These are phyloP conservation scores for Nematocida sp. DNA, from an alignment of 371 early-diverging fungal genomes.

Conservation along the genomic window DNA sequence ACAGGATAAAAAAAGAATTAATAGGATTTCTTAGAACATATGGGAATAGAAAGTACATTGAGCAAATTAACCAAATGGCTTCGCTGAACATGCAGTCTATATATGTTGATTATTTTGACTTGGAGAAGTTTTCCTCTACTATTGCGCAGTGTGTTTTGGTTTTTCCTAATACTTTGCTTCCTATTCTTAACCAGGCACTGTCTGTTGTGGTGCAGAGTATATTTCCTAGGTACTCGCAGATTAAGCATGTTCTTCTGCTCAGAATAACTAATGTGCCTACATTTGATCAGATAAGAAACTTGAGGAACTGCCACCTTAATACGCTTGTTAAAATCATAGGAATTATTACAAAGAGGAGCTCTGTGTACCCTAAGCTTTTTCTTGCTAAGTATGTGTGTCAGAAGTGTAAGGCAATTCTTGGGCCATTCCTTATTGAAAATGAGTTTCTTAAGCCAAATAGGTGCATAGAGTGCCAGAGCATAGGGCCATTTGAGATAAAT, in stretches of 20 bases:
- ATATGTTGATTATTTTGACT: conserved; percentile 61
- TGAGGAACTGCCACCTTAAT: conserved; percentile 81
- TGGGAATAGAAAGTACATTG: conserved; percentile 59
- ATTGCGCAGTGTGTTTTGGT: conserved; percentile 33
- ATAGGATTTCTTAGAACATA: conserved; percentile 53
- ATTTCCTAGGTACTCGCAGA: conserved; percentile 84
- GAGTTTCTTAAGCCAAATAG: conserved; percentile 75
- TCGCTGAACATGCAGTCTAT: conserved; percentile 62
- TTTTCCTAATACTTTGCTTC: conserved; percentile 28
- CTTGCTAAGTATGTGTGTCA: conserved; percentile 90
- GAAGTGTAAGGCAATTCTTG: conserved; percentile 84
- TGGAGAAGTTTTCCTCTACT: conserved; percentile 28
- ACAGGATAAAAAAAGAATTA: conserved; percentile 42
- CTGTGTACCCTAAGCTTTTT: conserved; percentile 88
- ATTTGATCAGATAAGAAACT: conserved; percentile 76
- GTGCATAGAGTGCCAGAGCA: conserved; percentile 85
- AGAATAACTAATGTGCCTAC: conserved; percentile 83
- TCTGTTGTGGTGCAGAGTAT: conserved; percentile 76
- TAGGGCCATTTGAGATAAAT: conserved; percentile 82
- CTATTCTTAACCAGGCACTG: conserved; percentile 84
- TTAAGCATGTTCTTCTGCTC: conserved; percentile 79
- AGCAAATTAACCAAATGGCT: conserved; percentile 64
- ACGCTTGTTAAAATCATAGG: conserved; percentile 84
- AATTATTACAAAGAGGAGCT: conserved; percentile 86
- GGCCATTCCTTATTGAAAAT: conserved; percentile 88